These are phyloP conservation scores for Colletotrichum abscissum DNA, from an alignment of 2,329 filamentous ascomycete genomes.

Conservation along the genomic window DNA sequence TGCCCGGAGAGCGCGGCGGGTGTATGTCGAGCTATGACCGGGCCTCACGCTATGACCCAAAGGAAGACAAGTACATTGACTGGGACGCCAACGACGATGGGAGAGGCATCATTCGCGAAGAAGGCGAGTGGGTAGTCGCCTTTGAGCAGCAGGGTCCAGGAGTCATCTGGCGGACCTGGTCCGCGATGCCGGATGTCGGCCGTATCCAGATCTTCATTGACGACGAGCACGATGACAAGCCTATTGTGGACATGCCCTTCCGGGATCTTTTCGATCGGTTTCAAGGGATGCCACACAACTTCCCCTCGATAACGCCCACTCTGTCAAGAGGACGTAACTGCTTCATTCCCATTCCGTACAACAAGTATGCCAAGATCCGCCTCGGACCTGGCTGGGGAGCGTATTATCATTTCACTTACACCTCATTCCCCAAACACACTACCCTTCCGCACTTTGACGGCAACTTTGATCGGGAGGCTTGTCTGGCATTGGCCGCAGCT, in stretches of 20 bases:
- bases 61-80: slow-evolving; percentile 27
- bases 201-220: slow-evolving; percentile 29
- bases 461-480: slow-evolving; percentile 23
- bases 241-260: slow-evolving; percentile 26
- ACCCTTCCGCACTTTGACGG: slow-evolving; percentile 19
- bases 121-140: slow-evolving; percentile 25
- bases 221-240: not conserved
- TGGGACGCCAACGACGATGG: slow-evolving; percentile 34
- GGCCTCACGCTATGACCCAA: slow-evolving; percentile 27
- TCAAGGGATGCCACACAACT: slow-evolving; percentile 30
- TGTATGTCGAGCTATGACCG: slow-evolving; percentile 35
- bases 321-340: slow-evolving; percentile 29
- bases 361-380: slow-evolving; percentile 25
- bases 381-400: slow-evolving; percentile 25
- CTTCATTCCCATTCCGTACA: slow-evolving; percentile 33
- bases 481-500: slow-evolving; percentile 25
- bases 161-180: slow-evolving; percentile 31
- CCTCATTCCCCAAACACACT: slow-evolving; percentile 13
- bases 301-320: slow-evolving; percentile 21
- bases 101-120: slow-evolving; percentile 24
- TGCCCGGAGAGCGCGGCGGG: slow-evolving; percentile 20
- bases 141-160: slow-evolving; percentile 30
- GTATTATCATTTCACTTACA: slow-evolving; percentile 32
- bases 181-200: slow-evolving; percentile 27
- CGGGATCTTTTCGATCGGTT: slow-evolving; percentile 30